Base-by-base conservation (phyloP, 345 rosid genomes). In the Citrus maxima region DNA sequence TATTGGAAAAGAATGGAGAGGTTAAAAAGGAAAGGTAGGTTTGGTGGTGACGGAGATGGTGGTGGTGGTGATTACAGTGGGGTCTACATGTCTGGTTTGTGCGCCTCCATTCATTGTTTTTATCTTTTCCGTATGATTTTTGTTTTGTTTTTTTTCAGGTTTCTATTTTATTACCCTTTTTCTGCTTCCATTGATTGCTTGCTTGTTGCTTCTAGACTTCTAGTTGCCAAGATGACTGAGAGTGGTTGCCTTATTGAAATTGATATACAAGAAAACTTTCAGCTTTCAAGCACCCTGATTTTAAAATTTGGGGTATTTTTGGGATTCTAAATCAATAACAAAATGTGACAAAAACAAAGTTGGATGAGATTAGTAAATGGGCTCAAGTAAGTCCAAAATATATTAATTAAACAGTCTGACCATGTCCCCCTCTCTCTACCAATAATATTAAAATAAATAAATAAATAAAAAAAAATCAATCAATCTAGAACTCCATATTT, bases 51-150 rank as follows among this genome's bases (percentile, higher is more conserved):
- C 64, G 79, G 78, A 65, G 85, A 74, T 49, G 74, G 78, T 59
- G 68, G 77, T 56, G 78, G 65, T 67, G 79, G 78, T 69, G 85
- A 74, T 49, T 35, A 30, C 19, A 67, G 83, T 59, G 77, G 83
- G 84, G 16, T 86, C 89, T 79, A 67, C 82, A 63, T 89, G 91
- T 88, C 90, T 69, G 86, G 74, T 75, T 82, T 59, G 35, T 79
- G 82, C 79, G 62, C 69, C 75, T 58, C 80, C 79, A 62, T 77
- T 71, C 12, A 59, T 40, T 59, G n/a, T 42, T 42, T 42, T 21
- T 2, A 46, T 32, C 49, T 2, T 37, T 32, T 37, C 21, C n/a
- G 46, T 6, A 6, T 5, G 13, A 27, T 1, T 38, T 32, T 13
- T 38, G 42, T 38, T 62, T 8, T 18, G 5, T 1, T 38, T 13